Base-by-base conservation (phyloP, 345 rosid genomes). In the Hibiscus trionum region DNA sequence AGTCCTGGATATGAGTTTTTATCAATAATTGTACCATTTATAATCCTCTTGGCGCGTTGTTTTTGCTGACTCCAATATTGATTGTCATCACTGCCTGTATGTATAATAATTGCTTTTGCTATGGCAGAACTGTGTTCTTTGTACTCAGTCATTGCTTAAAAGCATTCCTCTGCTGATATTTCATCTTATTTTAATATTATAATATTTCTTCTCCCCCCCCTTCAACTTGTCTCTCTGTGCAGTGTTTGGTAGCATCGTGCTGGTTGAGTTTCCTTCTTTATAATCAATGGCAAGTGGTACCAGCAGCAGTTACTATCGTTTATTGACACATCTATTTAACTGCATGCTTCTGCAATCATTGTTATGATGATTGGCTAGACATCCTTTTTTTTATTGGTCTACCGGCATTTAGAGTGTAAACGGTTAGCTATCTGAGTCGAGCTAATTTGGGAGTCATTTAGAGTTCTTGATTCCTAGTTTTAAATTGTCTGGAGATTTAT, bases 181-280 rank as follows among this genome's bases (percentile, higher is more conserved):
- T 61, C 19, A 61, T 61, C 42, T 15, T 14, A 15, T 29, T 61
- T 31, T 61, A 31, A 31, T 29, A 61, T 61, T 14, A 4, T 61
- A 61, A 31, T 29, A 29, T 3, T 33, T 61, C 1, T 3, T 57
- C 5, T 29, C 1, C 10, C 2, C 19, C 5, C 2, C 26, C 42
- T 62, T 62, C 66, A n/a, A 21, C 66, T 61, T 37, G 67, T 37
- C 50, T 37, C 8, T 63, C 4, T 63, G 3, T 63, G 49, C 50
- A 63, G 29, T 63, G 68, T 17, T 63, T 63, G 50, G 68, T 63
- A 63, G 68, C 11, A 37, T 63, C 19, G 33, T 35, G 66, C 46
- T 35, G 46, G 26, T 62, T 11, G 17, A 7, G 8, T 9, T 33
- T 62, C n/a, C 47, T 62, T 9, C 26, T 35, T 62, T 8, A 62